Base-by-base conservation (phyloP, 164 flowering plant species). In the Nymphaea colorata region DNA sequence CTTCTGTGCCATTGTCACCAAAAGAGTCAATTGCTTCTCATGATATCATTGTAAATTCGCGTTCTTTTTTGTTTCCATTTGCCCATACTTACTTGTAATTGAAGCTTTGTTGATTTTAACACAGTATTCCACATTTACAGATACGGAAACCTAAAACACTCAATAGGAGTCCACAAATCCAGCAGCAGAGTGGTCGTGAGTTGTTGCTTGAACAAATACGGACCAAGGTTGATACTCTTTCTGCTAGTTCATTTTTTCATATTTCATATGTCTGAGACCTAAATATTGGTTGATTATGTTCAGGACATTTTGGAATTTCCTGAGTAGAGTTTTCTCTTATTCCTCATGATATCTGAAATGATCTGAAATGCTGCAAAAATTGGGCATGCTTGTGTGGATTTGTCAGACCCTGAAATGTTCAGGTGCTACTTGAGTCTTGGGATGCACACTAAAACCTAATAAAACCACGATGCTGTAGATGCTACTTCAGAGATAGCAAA, bases 141-240 rank as follows among this genome's bases (percentile, higher is more conserved):
- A 12, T 61, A 17, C 11, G 14, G 42, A 61, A 61, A 41, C 64
- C 25, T 41, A 41, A 12, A 41, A 41, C 18, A 8, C n/a, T 41
- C 11, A 41, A 17, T 61, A 17, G 42, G 64, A 17, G 41, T 61
- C 64, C 64, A 61, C 10, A 8, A 2, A 17, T 17, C n/a, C 41
- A 61, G 64, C n/a, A 17, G n/a, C 64, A 66, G 44, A 86, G 86
- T 79, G 87, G 82, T 64, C 81, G 76, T 74, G 89, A 81, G 44
- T 86, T 85, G 65, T 83, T 89, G 57, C 75, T 90, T 57, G 85
- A 84, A 36, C 97, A 90, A 74, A 93, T 93, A 64, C 81, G 96
- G 81, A 70, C 83, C 67, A 85, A 85, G 84, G 98, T 90, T 73
- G 79, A 85, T 74, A 55, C 6, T 41, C 60, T 68, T 62, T 70